Evolutionary conservation across 257 asterid species (phyloP), one percentile per base, ranked within the genome.

Genomic region (Forsythia viridissima): DNA sequence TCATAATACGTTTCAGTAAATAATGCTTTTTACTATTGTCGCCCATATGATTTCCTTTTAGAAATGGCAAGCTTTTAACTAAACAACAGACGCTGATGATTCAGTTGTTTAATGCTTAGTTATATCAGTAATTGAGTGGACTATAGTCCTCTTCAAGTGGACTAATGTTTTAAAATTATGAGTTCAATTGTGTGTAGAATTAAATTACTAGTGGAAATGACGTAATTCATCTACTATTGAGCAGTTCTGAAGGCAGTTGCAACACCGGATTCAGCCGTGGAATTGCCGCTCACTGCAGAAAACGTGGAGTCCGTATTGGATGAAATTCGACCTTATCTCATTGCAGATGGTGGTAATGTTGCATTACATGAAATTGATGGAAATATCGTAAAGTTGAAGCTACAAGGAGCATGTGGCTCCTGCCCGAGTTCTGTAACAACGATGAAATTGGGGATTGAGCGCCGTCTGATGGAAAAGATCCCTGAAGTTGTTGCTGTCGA

Each of bases 381-480:
- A 76, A 91, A 92, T 85, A 89, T 93, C 10, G 97, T 96, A 37
- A 93, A 85, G 85, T 77, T 96, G 85, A 96, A 92, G 84, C 80
- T 96, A 73, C 97, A 93, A 84, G 99, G 99, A 80, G 99, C 99
- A 1, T 96, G 99, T 85, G 99, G 99, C 70, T 96, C 99, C 41
- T 93, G 99, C 76, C 99, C 99, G 12, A 96, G 99, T 81, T 74
- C 99, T 73, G 88, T 83, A 52, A 78, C 80, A 79, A 96, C 99
- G 0, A 91, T 96, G 99, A 96, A 96, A 82, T 61, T 96, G 93
- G 99, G 99, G 68, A 93, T 96, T 80, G 99, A 96, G 82, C 95
- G 95, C 9, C 95, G 95, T 39, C 83, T 92, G 52, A 91, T 93
- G 97, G 99, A 96, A 81, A 96, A 89, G 91, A 90, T 96, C 71